A percentile compares a stretch with the other conserved stretches of the same genome.
phyloP scores from a whole-genome alignment of 2,329 filamentous ascomycete species.

The Xylariaceae sp. region DNA sequence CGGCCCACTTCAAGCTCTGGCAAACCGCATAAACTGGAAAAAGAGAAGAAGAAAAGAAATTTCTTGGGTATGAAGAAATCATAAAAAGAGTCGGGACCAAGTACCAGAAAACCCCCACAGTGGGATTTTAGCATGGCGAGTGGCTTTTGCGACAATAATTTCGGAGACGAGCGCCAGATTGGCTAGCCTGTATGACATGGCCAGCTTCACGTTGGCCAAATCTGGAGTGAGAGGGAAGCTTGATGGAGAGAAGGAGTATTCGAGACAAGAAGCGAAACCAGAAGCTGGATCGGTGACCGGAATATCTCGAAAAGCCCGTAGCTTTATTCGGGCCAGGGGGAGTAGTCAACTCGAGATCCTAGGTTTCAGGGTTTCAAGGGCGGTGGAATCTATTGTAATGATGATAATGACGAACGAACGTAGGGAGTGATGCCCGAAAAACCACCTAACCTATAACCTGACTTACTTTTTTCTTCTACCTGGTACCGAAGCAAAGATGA shows the following conservation, averaged over 20 bases:
- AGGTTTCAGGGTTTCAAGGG: too few relatives aligned
- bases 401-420: background rate
- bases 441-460: background rate
- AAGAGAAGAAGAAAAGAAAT: slow-evolving; percentile 56
- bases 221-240: too few relatives aligned
- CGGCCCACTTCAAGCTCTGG: slow-evolving; percentile 23
- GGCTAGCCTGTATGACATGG: background rate
- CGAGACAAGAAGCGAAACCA: background rate
- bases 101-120: background rate
- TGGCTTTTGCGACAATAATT: background rate
- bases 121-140: background rate
- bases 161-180: background rate
- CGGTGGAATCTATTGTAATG: background rate
- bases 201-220: background rate
- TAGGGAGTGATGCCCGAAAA: background rate
- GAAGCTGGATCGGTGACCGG: background rate
- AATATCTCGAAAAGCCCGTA: background rate
- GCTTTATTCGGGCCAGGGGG: background rate
- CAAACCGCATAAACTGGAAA: slow-evolving; percentile 47
- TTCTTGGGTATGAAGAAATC: slow-evolving; percentile 55
- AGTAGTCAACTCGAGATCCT: too few relatives aligned
- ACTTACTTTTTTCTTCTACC: too few relatives aligned
- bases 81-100: background rate
- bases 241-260: background rate
- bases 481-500: too few relatives aligned